Evolutionary conservation across 345 rosid species (phyloP).

Genomic region (Murraya koenigii): DNA sequence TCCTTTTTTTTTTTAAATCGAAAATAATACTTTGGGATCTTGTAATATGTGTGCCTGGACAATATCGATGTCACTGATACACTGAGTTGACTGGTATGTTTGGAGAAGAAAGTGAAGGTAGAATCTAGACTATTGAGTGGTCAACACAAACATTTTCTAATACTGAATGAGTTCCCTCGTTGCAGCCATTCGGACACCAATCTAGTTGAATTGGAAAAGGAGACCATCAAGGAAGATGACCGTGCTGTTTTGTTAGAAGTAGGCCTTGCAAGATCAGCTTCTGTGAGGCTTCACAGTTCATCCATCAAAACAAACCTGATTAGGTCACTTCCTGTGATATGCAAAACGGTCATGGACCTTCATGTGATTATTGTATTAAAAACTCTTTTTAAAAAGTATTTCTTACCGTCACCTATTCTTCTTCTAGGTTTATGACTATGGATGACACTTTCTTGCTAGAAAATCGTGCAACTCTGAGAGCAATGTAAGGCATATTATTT

Average conservation of each 20-base stretch:
- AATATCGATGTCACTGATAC: background rate
- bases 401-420: slow-evolving; percentile 19
- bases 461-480: slow-evolving; percentile 78
- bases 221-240: slow-evolving; percentile 72
- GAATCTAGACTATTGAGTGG: background rate
- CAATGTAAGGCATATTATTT: slow-evolving; percentile 53
- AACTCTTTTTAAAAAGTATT: slow-evolving; percentile 8
- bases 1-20: background rate
- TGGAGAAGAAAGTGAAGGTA: background rate
- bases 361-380: slow-evolving; percentile 5
- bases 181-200: slow-evolving; percentile 91
- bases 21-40: background rate
- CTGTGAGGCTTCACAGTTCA: slow-evolving; percentile 60
- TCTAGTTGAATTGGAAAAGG: slow-evolving; percentile 71
- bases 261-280: slow-evolving; percentile 78
- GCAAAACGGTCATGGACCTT: slow-evolving; percentile 2
- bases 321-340: slow-evolving; percentile 42
- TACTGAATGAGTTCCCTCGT: slow-evolving; percentile 20
- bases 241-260: slow-evolving; percentile 85
- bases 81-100: background rate
- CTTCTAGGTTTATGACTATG: slow-evolving; percentile 78
- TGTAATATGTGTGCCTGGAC: background rate
- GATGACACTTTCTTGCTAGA: slow-evolving; percentile 92
- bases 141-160: slow-evolving; percentile 1
- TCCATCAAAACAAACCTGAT: slow-evolving; percentile 67